Base-by-base conservation (phyloP, 768 basidiomycete species). In the Russula sp. region DNA sequence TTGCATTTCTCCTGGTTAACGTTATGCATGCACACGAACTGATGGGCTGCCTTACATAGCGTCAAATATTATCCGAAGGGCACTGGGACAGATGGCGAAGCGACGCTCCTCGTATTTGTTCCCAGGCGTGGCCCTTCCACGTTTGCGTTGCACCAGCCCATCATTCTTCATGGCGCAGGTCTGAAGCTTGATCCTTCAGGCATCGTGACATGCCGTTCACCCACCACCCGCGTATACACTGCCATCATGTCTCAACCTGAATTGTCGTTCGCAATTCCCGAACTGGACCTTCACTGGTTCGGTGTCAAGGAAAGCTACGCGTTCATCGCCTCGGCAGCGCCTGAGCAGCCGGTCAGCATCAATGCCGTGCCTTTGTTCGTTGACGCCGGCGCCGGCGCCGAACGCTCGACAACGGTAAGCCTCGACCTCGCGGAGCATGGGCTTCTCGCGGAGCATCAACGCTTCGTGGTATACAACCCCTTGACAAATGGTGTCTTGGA, bases 261-360 rank as follows among this genome's bases (percentile, higher is more conserved):
- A 59, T 39, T 68, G 7, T 56, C 57, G 2, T 40, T 9, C 6
- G 67, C 57, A 1, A 44, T 68, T 45, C 66, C 62, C n/a, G 45
- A 59, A 6, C 65, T 67, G 32, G 65, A 56, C 51, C 67, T 68
- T 56, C 59, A 52, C 56, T 68, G 62, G 66, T 45, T 66, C 9
- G 67, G 67, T 11, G 59, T 60, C 35, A 55, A 67, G 7, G 62
- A 60, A 20, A 56, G 62, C 34, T 54, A 54, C 44, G 65, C 67
- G 27, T 22, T 68, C 35, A 53, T 68, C 59, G 54, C 67, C 4
- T 63, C 65, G 4, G 49, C 52, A 8, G 47, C 56, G 31, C 47
- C 58, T 20, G 48, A 60, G 55, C 58, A 50, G 1, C 61, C 65
- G 4, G 62, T 63, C 51, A 57, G 22, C 51, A 18, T 66, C 31